Percentiles rank a stretch among this genome's conserved stretches.
These are phyloP conservation scores for Kuraishia borneana DNA, from an alignment of 805 yeast species.

Conservation along the genomic window DNA sequence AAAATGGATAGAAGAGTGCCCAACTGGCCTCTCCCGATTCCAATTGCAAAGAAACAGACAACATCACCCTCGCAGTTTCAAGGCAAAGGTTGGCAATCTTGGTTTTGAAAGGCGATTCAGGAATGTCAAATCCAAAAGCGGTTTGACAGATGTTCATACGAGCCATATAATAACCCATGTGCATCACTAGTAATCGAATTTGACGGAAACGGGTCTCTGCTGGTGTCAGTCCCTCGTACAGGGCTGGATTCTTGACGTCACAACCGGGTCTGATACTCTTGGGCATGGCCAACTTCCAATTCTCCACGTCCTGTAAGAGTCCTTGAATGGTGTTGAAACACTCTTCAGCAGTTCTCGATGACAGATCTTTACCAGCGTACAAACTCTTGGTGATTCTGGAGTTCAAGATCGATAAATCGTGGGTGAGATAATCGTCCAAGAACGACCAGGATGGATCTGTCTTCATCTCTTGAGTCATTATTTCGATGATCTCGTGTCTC, in stretches of 20 bases:
- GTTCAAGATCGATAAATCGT: constrained; percentile 13
- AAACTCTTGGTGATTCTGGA: constrained; percentile 15
- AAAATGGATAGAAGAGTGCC: constrained; percentile 17
- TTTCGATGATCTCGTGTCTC: constrained; percentile 3
- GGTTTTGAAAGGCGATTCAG: neutral
- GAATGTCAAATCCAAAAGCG: constrained; percentile 6
- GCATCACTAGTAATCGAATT: constrained; percentile 6
- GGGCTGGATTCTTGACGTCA: too few species aligned
- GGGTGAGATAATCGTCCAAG: constrained; percentile 3
- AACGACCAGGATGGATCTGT: neutral
- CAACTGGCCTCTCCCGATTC: constrained; percentile 10
- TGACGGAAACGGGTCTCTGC: constrained; percentile 4
- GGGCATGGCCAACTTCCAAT: constrained; percentile 17
- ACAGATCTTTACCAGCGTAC: constrained; percentile 16
- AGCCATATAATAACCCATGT: constrained; percentile 16
- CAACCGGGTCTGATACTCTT: constrained; percentile 11
- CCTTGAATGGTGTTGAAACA: constrained; percentile 5
- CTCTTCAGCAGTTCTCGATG: constrained; percentile 8
- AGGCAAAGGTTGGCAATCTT: constrained; percentile 6
- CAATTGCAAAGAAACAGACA: constrained; percentile 9
- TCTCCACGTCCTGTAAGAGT: constrained; percentile 13
- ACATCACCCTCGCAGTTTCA: constrained; percentile 15
- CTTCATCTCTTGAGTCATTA: constrained; percentile 4
- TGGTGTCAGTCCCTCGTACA: too few species aligned
- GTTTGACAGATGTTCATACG: constrained; percentile 15